Evolutionary conservation across 305 asterid genomes (phyloP).

Genomic region (Fraxinus baroniana): DNA sequence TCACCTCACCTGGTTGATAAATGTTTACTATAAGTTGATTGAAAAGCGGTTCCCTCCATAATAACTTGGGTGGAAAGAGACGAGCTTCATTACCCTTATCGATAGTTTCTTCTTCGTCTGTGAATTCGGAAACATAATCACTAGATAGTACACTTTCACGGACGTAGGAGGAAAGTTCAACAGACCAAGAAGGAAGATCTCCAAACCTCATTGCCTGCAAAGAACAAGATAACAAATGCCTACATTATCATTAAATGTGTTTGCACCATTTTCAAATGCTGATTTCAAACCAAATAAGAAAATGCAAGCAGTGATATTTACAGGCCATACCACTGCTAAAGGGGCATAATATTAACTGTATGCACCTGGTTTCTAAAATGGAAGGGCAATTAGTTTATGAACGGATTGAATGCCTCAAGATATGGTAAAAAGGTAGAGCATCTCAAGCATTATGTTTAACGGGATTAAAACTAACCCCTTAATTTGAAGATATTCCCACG

Average conservation of each 20-base stretch:
- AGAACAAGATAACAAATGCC: not conserved
- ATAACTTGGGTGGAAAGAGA: conserved; percentile 50
- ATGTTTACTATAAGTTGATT: conserved; percentile 80
- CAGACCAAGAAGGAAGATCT: conserved; percentile 86
- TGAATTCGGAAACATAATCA: conserved; percentile 26
- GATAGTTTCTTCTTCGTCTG: not conserved
- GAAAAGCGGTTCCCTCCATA: conserved; percentile 79
- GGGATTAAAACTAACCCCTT: not conserved
- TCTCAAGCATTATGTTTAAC: not conserved
- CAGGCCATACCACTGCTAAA: not conserved
- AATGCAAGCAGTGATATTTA: not conserved
- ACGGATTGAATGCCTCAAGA: not conserved
- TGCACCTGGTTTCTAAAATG: not conserved
- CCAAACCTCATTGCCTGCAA: conserved; percentile 94
- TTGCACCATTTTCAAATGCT: not conserved
- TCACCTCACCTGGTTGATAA: conserved; percentile 94
- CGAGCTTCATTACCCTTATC: conserved; percentile 26
- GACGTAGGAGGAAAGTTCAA: conserved; percentile 50
- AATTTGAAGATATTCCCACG: not conserved
- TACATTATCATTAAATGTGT: not conserved
- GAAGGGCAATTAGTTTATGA: not conserved
- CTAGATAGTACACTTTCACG: conserved; percentile 44
- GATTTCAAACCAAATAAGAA: not conserved
- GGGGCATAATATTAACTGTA: not conserved
- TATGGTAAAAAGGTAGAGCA: not conserved